Percentiles rank a stretch among this genome's conserved stretches.
These are phyloP conservation scores for Dactylis glomerata DNA, from an alignment of 176 grass and related monocot genomes.

Conservation along the genomic window DNA sequence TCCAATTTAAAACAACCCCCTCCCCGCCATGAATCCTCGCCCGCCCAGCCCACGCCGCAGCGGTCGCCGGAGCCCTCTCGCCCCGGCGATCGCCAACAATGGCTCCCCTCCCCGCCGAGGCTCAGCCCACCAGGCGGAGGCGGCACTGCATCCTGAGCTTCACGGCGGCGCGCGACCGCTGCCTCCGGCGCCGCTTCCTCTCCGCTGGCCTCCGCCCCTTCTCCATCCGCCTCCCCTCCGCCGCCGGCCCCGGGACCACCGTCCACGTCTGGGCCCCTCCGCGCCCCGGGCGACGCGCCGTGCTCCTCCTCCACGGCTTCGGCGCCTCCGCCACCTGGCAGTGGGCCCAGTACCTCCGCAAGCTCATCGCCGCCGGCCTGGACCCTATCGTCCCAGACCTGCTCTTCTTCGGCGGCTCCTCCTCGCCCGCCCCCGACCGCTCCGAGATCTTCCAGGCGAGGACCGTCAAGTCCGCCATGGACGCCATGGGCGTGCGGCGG, in stretches of 20 bases:
- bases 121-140: slow-evolving; percentile 16
- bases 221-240: slow-evolving; percentile 38
- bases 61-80: slow-evolving; percentile 39
- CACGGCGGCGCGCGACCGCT: slow-evolving; percentile 61
- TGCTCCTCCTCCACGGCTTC: slow-evolving; percentile 87
- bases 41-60: slow-evolving; percentile 15
- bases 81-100: slow-evolving; percentile 41
- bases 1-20: slow-evolving; percentile 15
- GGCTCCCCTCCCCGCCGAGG: neutral
- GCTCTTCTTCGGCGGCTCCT: slow-evolving; percentile 80
- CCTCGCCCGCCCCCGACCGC: slow-evolving; percentile 45
- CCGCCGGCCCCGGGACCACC: slow-evolving; percentile 36
- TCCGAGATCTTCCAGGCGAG: slow-evolving; percentile 63
- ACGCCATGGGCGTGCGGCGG: slow-evolving; percentile 44
- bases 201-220: slow-evolving; percentile 62
- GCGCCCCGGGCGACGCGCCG: slow-evolving; percentile 26
- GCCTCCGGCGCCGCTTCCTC: slow-evolving; percentile 52
- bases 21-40: slow-evolving; percentile 20
- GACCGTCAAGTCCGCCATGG: slow-evolving; percentile 58
- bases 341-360: slow-evolving; percentile 62
- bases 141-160: slow-evolving; percentile 55
- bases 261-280: slow-evolving; percentile 65
- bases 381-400: slow-evolving; percentile 89
- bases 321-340: slow-evolving; percentile 85
- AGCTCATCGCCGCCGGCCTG: slow-evolving; percentile 58